Conservation (phyloP, 306 rosid species). For the Cyclanthera cordifolia region DNA sequence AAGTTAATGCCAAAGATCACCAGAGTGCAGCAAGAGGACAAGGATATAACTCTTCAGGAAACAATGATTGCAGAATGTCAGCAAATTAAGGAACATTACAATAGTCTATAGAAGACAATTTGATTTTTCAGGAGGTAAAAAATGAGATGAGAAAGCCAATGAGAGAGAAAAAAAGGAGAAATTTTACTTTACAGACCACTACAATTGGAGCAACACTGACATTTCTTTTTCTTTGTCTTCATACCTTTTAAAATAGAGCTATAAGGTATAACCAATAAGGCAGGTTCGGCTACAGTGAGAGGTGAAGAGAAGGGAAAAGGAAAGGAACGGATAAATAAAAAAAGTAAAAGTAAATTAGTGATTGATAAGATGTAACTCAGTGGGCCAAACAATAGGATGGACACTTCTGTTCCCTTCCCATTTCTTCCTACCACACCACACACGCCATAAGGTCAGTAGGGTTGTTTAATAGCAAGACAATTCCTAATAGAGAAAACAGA, state of each 20-base stretch:
- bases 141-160: background rate
- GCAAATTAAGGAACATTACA: background rate
- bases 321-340: too few species aligned
- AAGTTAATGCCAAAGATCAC: background rate
- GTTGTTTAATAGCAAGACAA: constrained; percentile 12
- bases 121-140: background rate
- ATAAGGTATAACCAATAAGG: constrained; percentile 10
- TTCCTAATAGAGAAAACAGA: constrained; percentile 1
- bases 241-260: constrained; percentile 7
- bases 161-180: background rate
- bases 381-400: too few species aligned
- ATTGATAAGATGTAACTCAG: too few species aligned
- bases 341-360: too few species aligned
- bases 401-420: too few species aligned
- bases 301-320: too few species aligned
- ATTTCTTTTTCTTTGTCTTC: constrained; percentile 10
- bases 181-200: constrained; percentile 12
- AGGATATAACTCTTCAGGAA: constrained; percentile 5
- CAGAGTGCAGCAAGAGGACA: background rate
- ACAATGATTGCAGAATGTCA: constrained; percentile 7
- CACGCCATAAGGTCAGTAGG: background rate
- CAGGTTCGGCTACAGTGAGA: too few species aligned
- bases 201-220: constrained; percentile 15
- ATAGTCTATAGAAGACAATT: constrained; percentile 3
- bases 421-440: too few species aligned